Base-by-base conservation (phyloP, 345 rosid species). In the Alliaria petiolata region DNA sequence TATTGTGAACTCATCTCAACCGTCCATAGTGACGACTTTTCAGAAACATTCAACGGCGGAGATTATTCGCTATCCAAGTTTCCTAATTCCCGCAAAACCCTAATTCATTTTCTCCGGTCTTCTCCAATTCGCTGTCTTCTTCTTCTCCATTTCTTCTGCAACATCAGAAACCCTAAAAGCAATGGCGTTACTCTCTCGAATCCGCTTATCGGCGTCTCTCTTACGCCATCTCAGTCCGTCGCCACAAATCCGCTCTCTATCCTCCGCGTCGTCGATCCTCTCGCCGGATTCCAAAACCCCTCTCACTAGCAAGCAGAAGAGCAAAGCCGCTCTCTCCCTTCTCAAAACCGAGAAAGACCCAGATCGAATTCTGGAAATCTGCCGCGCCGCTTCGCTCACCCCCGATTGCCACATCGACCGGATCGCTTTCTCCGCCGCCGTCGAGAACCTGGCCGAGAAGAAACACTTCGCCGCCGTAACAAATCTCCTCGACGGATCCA, bases 291-390 rank as follows among this genome's bases (percentile, higher is more conserved):
- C 81, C 8, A 69, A 51, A 51, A 62, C 85, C 22, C 84, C 96
- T 12, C 87, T 85, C 54, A 77, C 90, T 3, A 56, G 84, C 79
- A 74, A 64, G 33, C 78, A 83, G 4, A 91, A 88, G 76, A 69
- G 96, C 51, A 83, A 88, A 57, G 86, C 89, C 53, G 89, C 93
- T 2, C 81, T 95, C 40, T 70, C 92, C 16, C 88, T 87, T 33
- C 86, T 91, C 68, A 89, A 83, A 61, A 33, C 84, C 65, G 96
- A 91, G 81, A 65, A 72, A 53, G 76, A 90, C 57, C 98, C 98
- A 0, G 83, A 84, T 34, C 89, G 91, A 8, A 86, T 91, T 74
- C 52, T 95, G 14, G 87, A 91, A 40, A 89, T 89, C 80, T 88
- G 97, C 81, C 87, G 87, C 53, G 86, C 87, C 28, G 97, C 96